Base-by-base conservation (phyloP, 192 early-diverging fungal genomes). In the Entomortierella lignicola region DNA sequence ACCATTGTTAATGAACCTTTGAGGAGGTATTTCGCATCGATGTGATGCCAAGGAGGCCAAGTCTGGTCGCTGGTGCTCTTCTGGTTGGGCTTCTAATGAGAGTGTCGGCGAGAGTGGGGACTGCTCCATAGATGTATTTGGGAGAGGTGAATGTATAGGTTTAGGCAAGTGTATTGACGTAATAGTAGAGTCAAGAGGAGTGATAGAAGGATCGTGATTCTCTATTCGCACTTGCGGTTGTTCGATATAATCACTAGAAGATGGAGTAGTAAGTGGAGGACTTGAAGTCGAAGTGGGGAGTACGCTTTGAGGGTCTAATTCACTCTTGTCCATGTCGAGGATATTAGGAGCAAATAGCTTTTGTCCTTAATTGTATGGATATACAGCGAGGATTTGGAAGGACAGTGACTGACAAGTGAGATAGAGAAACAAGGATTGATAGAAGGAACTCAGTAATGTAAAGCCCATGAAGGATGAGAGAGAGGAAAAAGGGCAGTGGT, bases 1-100 rank as follows among this genome's bases (percentile, higher is more conserved):
- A 65, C 25, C 63, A 60, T 65, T 72, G 56, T 59, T 69, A 39
- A 37, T 44, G 30, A 55, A 66, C 52, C 66, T 37, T 12, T 43
- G 21, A 21, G 55, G 51, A 12, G 61, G 26, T 26, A 41, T 8
- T 6, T 12, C 44, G 20, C 20, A 21, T 8, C 15, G 60, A 21
- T 17, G 11, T 44, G 29, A 47, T 5, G 44, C 15, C 20, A 47
- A 47, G 2, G 44, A 47, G 2, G 44, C 44, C 44, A 47, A 47
- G 2, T 47, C 44, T 20, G 27, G 58, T 2, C 15, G 68, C 21
- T 58, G 57, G 20, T 61, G 32, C 13, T 58, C 29, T n/a, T 34
- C 66, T 23, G 27, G 20, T 8, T 61, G 51, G n/a, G 64, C 13
- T 56, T 34, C 15, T 42, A 25, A 60, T 54, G 48, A 39, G 15